Percentiles rank a stretch among this genome's conserved stretches.
Evolutionary conservation across 2,329 filamentous ascomycete genomes (phyloP).

Genomic region (Trichoderma atroviride): DNA sequence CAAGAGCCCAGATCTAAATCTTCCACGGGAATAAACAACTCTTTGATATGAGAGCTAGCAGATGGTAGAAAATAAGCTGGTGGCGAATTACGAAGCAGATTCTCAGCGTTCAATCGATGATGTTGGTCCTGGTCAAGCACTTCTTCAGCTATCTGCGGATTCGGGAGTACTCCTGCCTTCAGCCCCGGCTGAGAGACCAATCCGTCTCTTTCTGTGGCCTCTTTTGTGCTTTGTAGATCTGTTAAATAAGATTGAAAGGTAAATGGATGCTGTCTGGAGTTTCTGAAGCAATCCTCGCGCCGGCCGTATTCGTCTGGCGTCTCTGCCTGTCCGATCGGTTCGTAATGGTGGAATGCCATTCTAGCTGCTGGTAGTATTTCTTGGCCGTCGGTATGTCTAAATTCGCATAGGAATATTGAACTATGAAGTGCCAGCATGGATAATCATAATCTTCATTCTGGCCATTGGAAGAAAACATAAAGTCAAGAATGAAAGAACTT

Average conservation of each 20-base stretch:
- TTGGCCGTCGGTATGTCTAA: neutral
- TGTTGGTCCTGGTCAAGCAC: neutral
- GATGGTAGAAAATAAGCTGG: neutral
- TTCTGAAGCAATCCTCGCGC: conserved; percentile 34
- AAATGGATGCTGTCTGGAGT: conserved; percentile 35
- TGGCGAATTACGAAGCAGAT: conserved; percentile 13
- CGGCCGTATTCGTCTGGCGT: conserved; percentile 35
- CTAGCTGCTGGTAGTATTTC: neutral
- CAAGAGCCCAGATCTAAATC: conserved; percentile 34
- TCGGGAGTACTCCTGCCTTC: neutral
- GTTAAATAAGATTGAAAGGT: conserved; percentile 33
- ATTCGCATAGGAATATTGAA: neutral
- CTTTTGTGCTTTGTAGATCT: conserved; percentile 29
- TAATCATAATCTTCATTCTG: neutral
- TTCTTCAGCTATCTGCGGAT: neutral
- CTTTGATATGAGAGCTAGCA: neutral
- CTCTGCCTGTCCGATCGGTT: conserved; percentile 17
- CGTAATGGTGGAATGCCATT: neutral
- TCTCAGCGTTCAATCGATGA: neutral
- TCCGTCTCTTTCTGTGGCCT: conserved; percentile 25
- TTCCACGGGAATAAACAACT: conserved; percentile 32
- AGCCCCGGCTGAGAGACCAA: conserved; percentile 34
- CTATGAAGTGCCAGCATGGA: neutral
- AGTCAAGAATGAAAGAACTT: neutral
- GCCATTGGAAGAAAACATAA: neutral